A percentile compares a stretch with the other conserved stretches of the same genome.
These are phyloP conservation scores for Daldinia eschscholtzii DNA, from an alignment of 2,329 filamentous ascomycete species.

Conservation along the genomic window DNA sequence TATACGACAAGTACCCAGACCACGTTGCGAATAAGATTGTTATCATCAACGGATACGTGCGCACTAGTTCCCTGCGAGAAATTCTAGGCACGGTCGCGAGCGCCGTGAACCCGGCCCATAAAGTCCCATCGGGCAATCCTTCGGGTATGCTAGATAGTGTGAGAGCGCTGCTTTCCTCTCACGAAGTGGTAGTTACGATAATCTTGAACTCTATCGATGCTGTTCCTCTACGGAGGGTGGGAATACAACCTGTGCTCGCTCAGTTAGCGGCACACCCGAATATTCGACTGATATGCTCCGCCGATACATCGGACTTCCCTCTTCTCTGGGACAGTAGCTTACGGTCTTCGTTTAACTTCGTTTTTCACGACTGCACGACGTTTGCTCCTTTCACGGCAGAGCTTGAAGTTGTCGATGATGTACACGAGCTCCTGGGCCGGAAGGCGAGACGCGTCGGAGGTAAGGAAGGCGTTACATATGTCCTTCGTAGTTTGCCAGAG, in stretches of 20 bases:
- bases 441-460: constrained; percentile 85
- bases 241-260: constrained; percentile 78
- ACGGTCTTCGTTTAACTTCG: constrained; percentile 85
- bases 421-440: constrained; percentile 87
- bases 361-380: constrained; percentile 95
- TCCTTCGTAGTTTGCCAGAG: constrained; percentile 89
- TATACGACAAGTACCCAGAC: constrained; percentile 63
- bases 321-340: constrained; percentile 90
- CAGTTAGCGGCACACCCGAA: constrained; percentile 79
- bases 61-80: constrained; percentile 74
- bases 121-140: constrained; percentile 71
- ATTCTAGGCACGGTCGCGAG: constrained; percentile 76
- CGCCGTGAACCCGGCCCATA: constrained; percentile 67
- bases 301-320: constrained; percentile 88
- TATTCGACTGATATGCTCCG: constrained; percentile 81
- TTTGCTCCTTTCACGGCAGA: constrained; percentile 81
- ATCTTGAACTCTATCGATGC: constrained; percentile 91
- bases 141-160: constrained; percentile 76
- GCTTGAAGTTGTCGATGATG: constrained; percentile 87
- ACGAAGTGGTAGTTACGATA: constrained; percentile 69
- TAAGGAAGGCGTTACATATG: constrained; percentile 91
- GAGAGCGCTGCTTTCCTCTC: constrained; percentile 69
- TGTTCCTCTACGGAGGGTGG: constrained; percentile 76
- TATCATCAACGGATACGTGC: constrained; percentile 87
- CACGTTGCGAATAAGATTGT: constrained; percentile 72